These are phyloP conservation scores for Chytriomyces hyalinus DNA, from an alignment of 192 early-diverging fungal species.

Conservation along the genomic window DNA sequence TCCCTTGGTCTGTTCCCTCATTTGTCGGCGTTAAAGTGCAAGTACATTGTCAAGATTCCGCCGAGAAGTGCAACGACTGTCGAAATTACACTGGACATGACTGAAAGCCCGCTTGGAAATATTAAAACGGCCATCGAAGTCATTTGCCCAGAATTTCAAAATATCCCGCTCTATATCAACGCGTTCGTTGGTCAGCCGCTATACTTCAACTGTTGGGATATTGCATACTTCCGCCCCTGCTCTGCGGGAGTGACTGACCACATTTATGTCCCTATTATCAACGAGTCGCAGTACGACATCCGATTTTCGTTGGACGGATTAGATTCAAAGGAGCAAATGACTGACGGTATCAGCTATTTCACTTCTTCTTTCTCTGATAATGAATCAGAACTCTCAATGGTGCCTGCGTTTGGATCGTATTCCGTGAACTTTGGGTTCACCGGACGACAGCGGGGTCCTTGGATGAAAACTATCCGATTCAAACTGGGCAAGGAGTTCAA, in stretches of 20 bases:
- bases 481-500: conserved; percentile 45
- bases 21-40: conserved; percentile 52
- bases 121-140: conserved; percentile 59
- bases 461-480: conserved; percentile 45
- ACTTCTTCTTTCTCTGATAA: conserved; percentile 38
- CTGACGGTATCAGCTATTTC: conserved; percentile 30
- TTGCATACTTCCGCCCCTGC: conserved; percentile 59
- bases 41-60: conserved; percentile 58
- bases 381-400: conserved; percentile 24
- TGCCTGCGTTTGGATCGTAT: conserved; percentile 45
- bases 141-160: conserved; percentile 68
- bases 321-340: not conserved
- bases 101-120: conserved; percentile 42
- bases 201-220: conserved; percentile 60
- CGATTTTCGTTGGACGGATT: conserved; percentile 37
- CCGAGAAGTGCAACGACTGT: conserved; percentile 62
- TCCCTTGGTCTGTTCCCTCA: conserved; percentile 60
- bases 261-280: conserved; percentile 48
- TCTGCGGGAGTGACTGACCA: conserved; percentile 40
- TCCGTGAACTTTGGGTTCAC: conserved; percentile 56
- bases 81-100: conserved; percentile 52
- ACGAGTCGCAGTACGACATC: conserved; percentile 65
- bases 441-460: conserved; percentile 47
- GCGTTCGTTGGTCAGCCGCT: conserved; percentile 63
- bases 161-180: conserved; percentile 55